Conservation (phyloP, 352 stramenopile genomes). For the Globisporangium okanoganense region DNA sequence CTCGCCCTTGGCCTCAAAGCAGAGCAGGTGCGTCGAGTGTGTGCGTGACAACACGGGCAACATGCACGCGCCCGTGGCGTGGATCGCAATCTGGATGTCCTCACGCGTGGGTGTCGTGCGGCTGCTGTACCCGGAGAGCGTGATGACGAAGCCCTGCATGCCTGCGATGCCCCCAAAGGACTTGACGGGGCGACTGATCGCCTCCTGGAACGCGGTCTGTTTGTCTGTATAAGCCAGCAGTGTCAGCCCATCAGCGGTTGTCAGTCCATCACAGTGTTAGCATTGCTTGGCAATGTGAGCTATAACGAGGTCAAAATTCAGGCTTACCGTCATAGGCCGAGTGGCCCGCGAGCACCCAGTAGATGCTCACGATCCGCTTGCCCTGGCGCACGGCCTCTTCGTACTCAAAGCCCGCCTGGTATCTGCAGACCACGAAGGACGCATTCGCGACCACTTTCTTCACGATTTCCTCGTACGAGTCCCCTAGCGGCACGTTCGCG, state of each 20-base stretch:
- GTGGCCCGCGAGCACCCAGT: conserved; percentile 67
- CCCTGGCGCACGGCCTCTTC: conserved; percentile 62
- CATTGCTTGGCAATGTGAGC: not conserved
- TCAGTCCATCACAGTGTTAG: not conserved
- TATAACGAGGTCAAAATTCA: not conserved
- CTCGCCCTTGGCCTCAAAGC: conserved; percentile 69
- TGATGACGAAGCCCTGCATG: conserved; percentile 83
- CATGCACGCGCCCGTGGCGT: conserved; percentile 78
- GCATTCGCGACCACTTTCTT: conserved; percentile 74
- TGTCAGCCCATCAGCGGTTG: too few relatives aligned
- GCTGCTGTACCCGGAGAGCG: conserved; percentile 78
- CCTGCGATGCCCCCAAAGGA: conserved; percentile 63
- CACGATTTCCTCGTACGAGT: conserved; percentile 75
- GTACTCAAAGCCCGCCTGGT: conserved; percentile 79
- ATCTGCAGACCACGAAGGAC: conserved; percentile 79
- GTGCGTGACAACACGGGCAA: conserved; percentile 76
- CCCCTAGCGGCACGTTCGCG: conserved; percentile 64
- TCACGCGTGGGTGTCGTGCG: conserved; percentile 72
- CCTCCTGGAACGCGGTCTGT: conserved; percentile 35
- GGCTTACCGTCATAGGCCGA: conserved; percentile 25
- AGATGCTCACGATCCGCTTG: conserved; percentile 77
- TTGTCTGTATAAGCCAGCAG: conserved; percentile 8
- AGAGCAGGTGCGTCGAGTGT: conserved; percentile 81
- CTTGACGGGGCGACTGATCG: conserved; percentile 53
- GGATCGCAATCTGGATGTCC: conserved; percentile 81